Conservation (phyloP, 2,329 filamentous ascomycete genomes). For the Penicillium sp. region DNA sequence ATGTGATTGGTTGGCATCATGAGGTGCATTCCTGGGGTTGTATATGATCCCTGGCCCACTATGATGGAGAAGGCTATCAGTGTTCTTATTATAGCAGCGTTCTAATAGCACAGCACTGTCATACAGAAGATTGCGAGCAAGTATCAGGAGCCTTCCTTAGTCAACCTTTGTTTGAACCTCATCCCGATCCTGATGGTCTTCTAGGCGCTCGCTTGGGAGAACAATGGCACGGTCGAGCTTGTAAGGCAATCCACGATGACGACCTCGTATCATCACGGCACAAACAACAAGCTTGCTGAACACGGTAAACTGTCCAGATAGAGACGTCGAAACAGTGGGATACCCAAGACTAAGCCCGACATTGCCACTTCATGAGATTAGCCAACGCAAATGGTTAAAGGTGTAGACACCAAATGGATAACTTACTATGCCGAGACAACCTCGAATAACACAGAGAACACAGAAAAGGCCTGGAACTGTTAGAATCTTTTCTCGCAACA, state of each 20-base stretch:
- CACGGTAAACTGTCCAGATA: slow-evolving; percentile 41
- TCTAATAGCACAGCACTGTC: background rate
- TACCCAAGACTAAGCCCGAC: slow-evolving; percentile 31
- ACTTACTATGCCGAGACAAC: slow-evolving; percentile 35
- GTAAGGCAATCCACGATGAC: slow-evolving; percentile 49
- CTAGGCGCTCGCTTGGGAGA: slow-evolving; percentile 21
- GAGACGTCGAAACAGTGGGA: slow-evolving; percentile 23
- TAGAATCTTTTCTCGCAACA: background rate
- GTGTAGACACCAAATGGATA: background rate
- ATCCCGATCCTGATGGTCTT: background rate
- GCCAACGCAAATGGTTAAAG: background rate
- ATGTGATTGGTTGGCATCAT: background rate
- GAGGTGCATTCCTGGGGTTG: too few relatives aligned
- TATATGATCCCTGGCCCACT: too few relatives aligned
- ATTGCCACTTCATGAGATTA: slow-evolving; percentile 20
- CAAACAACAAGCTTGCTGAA: slow-evolving; percentile 49
- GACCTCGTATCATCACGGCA: slow-evolving; percentile 48
- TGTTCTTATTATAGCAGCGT: background rate
- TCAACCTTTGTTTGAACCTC: background rate
- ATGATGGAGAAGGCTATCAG: too few relatives aligned
- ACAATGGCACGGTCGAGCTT: slow-evolving; percentile 44
- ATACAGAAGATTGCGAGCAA: background rate
- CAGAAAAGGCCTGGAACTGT: slow-evolving; percentile 35
- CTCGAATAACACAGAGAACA: slow-evolving; percentile 48
- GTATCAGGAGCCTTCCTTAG: background rate